Evolutionary conservation across 2,329 filamentous ascomycete species (phyloP).

Genomic region (Colletotrichum melonis): DNA sequence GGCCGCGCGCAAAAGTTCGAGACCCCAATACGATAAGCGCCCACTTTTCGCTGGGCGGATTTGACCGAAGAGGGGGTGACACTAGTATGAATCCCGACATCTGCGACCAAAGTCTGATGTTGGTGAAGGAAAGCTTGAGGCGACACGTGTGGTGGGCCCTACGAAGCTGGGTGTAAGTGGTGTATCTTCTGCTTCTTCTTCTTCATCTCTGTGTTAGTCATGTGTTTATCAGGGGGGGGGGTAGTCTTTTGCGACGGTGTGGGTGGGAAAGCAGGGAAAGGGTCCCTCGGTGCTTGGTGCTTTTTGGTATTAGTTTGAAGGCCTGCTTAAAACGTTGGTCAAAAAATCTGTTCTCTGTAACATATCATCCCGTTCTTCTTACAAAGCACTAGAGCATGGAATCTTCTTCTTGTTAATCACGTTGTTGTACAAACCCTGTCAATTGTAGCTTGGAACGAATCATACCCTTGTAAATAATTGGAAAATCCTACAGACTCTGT

Average conservation of each 20-base stretch:
- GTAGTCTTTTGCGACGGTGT: neutral
- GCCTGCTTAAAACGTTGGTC: conserved; percentile 19
- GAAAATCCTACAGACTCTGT: neutral
- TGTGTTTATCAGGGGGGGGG: conserved; percentile 16
- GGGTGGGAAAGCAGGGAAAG: neutral
- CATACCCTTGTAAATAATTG: conserved; percentile 2
- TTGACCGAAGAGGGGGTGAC: neutral
- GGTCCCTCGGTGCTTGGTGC: neutral
- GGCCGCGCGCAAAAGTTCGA: neutral
- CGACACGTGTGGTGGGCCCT: conserved; percentile 10
- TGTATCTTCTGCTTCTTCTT: neutral
- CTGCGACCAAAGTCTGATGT: neutral
- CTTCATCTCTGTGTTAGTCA: neutral
- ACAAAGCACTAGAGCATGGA: conserved; percentile 1
- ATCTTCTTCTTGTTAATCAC: neutral
- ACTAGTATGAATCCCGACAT: neutral
- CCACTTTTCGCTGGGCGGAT: neutral
- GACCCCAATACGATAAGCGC: neutral
- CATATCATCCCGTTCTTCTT: conserved; percentile 14
- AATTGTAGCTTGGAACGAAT: neutral
- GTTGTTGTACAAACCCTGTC: neutral
- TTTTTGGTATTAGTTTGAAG: conserved; percentile 9
- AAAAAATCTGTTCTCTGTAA: conserved; percentile 24
- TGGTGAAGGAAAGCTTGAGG: conserved; percentile 5
- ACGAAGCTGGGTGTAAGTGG: neutral